Evolutionary conservation across 768 basidiomycete genomes (phyloP).

Genomic region (Myochromella boudieri): DNA sequence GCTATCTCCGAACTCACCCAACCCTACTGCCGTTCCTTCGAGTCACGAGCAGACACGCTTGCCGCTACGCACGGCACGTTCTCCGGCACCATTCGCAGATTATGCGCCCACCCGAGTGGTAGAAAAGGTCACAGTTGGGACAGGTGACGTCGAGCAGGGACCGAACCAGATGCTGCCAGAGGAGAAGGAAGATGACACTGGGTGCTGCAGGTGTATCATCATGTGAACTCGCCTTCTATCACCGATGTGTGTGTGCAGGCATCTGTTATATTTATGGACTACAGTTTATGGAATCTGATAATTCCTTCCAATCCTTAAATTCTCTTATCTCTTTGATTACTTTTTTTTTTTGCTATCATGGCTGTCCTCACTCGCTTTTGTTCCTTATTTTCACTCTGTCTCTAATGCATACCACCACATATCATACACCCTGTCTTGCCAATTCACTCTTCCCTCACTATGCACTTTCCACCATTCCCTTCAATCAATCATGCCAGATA

Average conservation of each 20-base stretch:
- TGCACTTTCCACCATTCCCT: slow-evolving; percentile 13
- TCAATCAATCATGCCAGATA: slow-evolving; percentile 4
- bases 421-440: slow-evolving; percentile 6
- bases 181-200: slow-evolving; percentile 51
- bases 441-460: slow-evolving; percentile 13
- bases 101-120: slow-evolving; percentile 38
- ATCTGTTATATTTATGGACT: background rate
- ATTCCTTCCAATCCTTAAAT: slow-evolving; percentile 13
- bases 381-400: no score
- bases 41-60: slow-evolving; percentile 26
- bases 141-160: slow-evolving; percentile 29
- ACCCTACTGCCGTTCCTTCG: slow-evolving; percentile 14
- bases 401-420: slow-evolving; percentile 17
- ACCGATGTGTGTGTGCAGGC: no score
- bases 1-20: slow-evolving; percentile 19
- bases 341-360: slow-evolving; percentile 9
- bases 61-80: slow-evolving; percentile 39
- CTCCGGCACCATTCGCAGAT: slow-evolving; percentile 65
- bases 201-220: slow-evolving; percentile 82
- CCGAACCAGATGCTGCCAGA: slow-evolving; percentile 40
- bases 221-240: slow-evolving; percentile 54
- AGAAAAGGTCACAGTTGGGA: slow-evolving; percentile 21
- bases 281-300: background rate
- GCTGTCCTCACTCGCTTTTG: slow-evolving; percentile 6
- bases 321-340: slow-evolving; percentile 4